Conservation (phyloP, 2,329 filamentous ascomycete species). For the Leptodontidium sp. region DNA sequence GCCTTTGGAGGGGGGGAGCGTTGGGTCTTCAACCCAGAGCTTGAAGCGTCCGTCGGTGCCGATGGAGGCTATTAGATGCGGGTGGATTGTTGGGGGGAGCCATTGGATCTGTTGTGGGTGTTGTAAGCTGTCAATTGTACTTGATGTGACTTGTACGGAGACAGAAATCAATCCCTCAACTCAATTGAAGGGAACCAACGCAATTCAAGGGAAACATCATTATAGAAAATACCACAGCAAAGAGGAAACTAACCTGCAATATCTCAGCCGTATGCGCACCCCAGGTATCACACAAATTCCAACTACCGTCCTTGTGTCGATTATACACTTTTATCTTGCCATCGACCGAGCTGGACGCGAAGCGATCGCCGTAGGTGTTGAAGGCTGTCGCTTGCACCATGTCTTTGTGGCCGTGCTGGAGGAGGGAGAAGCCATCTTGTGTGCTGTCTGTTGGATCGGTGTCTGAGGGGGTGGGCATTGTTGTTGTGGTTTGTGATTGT, state of each 20-base stretch:
- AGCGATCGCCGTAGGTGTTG: constrained; percentile 91
- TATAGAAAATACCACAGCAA: constrained; percentile 13
- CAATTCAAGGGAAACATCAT: too few species aligned
- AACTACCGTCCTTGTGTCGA: constrained; percentile 77
- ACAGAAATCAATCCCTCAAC: not conserved
- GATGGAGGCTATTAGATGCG: constrained; percentile 84
- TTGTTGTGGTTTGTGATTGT: not conserved
- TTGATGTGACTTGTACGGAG: too few species aligned
- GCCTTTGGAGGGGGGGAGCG: constrained; percentile 75
- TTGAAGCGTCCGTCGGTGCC: constrained; percentile 90
- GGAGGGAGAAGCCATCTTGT: constrained; percentile 53
- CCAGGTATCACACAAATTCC: constrained; percentile 88
- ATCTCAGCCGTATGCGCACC: constrained; percentile 90
- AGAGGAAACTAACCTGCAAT: constrained; percentile 70
- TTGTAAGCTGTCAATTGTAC: not conserved
- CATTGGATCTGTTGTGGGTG: constrained; percentile 75
- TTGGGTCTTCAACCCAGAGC: constrained; percentile 91
- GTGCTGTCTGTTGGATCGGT: constrained; percentile 29
- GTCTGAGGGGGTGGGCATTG: constrained; percentile 35
- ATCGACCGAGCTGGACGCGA: constrained; percentile 90
- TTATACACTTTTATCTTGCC: constrained; percentile 94
- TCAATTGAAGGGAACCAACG: not conserved
- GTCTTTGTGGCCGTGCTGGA: constrained; percentile 76
- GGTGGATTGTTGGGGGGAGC: constrained; percentile 89
- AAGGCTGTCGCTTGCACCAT: constrained; percentile 69